phyloP scores from a whole-genome alignment of 1,139 yeast species.

The Geotrichum candidum region DNA sequence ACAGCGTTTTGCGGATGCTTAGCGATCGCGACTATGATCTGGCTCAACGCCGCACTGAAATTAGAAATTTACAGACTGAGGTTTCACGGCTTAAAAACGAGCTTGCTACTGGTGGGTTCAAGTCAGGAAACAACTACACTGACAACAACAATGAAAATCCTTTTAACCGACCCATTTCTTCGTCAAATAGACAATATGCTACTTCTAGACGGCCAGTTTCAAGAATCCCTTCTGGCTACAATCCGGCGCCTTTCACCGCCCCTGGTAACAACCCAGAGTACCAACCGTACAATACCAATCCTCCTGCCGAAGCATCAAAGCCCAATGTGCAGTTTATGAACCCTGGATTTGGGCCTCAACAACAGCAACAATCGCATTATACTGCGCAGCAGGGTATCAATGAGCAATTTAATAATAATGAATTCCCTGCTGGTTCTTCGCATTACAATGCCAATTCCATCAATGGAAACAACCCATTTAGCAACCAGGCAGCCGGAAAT shows the following conservation, averaged over 20 bases:
- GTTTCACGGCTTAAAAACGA: slow-evolving; percentile 1
- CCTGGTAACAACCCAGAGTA: background rate
- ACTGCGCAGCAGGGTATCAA: background rate
- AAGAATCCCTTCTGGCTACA: background rate
- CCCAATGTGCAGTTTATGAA: background rate
- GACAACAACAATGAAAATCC: background rate
- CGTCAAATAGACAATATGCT: background rate
- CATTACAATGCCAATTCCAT: background rate
- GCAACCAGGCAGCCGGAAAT: background rate
- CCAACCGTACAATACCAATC: background rate
- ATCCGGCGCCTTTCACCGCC: background rate
- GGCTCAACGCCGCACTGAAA: slow-evolving; percentile 13
- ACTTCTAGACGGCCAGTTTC: slow-evolving; percentile 4
- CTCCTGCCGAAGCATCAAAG: background rate
- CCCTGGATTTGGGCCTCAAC: background rate
- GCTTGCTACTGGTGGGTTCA: background rate
- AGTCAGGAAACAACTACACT: background rate
- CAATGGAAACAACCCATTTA: background rate
- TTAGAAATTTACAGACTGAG: background rate
- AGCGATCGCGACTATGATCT: background rate
- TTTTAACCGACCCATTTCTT: background rate
- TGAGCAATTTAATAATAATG: background rate
- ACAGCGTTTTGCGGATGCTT: background rate
- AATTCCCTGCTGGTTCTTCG: background rate
- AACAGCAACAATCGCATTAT: background rate